Percentiles rank a stretch among this genome's conserved stretches.
phyloP scores from a whole-genome alignment of 768 basidiomycete species.

The Postia placenta region DNA sequence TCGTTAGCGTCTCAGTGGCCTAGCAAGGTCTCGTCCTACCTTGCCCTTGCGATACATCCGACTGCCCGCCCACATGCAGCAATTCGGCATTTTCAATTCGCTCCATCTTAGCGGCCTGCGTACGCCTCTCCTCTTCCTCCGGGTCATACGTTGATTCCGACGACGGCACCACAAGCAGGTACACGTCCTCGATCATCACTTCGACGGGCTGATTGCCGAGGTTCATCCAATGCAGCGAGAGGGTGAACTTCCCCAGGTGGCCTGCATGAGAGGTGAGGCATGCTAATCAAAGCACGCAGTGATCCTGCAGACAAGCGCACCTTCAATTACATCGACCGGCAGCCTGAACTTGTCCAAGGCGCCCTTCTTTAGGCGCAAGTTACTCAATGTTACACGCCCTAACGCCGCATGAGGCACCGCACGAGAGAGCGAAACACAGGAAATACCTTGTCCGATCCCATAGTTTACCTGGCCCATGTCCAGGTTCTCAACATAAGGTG shows the following conservation, averaged over 20 bases:
- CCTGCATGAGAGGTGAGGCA: constrained; percentile 36
- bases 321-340: constrained; percentile 93
- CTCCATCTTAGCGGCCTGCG: constrained; percentile 83
- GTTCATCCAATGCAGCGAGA: constrained; percentile 87
- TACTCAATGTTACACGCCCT: constrained; percentile 76
- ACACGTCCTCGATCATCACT: constrained; percentile 88
- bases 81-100: constrained; percentile 85
- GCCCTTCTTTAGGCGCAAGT: constrained; percentile 85
- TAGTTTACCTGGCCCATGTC: constrained; percentile 94
- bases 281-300: too few relatives aligned
- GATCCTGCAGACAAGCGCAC: constrained; percentile 29
- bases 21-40: neutral
- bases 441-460: constrained; percentile 76
- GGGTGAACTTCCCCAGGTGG: constrained; percentile 77
- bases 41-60: constrained; percentile 43
- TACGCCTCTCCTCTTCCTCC: constrained; percentile 78
- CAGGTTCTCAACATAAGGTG: constrained; percentile 94
- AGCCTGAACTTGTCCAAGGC: constrained; percentile 93
- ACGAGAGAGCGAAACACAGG: neutral
- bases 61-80: constrained; percentile 58
- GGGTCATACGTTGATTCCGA: constrained; percentile 62
- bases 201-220: constrained; percentile 87
- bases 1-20: neutral
- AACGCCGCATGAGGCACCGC: constrained; percentile 8
- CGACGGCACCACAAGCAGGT: constrained; percentile 85